Conservation (phyloP, 2,329 filamentous ascomycete species). For the Nothophaeocryptopus gaeumannii region DNA sequence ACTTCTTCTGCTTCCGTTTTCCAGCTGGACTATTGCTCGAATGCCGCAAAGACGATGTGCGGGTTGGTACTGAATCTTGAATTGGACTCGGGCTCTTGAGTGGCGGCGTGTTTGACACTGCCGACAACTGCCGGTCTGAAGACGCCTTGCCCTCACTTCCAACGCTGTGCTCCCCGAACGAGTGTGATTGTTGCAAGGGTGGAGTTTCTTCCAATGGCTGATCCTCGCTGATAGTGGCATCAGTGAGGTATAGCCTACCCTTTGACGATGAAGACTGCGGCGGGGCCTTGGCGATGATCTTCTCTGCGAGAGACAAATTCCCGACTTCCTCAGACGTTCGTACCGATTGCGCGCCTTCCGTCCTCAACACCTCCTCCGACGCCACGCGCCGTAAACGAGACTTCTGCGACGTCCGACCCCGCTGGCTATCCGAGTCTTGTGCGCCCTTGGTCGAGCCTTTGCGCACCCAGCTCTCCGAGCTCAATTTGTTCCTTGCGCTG, state of each 20-base stretch:
- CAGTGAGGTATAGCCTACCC: constrained; percentile 28
- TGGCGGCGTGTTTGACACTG: constrained; percentile 12
- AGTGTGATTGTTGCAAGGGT: constrained; percentile 4
- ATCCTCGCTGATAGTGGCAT: constrained; percentile 24
- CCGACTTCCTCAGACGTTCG: constrained; percentile 4
- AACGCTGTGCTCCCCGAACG: constrained; percentile 9
- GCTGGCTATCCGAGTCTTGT: constrained; percentile 23
- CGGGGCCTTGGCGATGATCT: constrained; percentile 28
- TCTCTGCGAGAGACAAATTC: constrained; percentile 24
- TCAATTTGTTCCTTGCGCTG: constrained; percentile 38
- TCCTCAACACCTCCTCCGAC: constrained; percentile 27
- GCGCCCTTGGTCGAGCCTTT: constrained; percentile 16
- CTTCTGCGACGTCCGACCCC: constrained; percentile 19
- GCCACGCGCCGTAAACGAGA: constrained; percentile 23
- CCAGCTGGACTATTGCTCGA: constrained; percentile 33
- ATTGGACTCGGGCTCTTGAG: constrained; percentile 29
- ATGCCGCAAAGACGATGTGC: constrained; percentile 36
- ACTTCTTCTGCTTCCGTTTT: constrained; percentile 29
- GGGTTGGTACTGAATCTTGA: constrained; percentile 33
- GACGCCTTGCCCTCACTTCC: constrained; percentile 11
- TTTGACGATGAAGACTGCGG: constrained; percentile 43
- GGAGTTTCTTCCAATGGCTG: constrained; percentile 19
- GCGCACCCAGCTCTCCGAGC: constrained; percentile 34
- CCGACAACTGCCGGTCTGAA: constrained; percentile 13
- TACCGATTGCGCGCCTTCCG: constrained; percentile 1